These are phyloP conservation scores for Raphanus raphanistrum DNA, from an alignment of 345 rosid species.

Conservation along the genomic window DNA sequence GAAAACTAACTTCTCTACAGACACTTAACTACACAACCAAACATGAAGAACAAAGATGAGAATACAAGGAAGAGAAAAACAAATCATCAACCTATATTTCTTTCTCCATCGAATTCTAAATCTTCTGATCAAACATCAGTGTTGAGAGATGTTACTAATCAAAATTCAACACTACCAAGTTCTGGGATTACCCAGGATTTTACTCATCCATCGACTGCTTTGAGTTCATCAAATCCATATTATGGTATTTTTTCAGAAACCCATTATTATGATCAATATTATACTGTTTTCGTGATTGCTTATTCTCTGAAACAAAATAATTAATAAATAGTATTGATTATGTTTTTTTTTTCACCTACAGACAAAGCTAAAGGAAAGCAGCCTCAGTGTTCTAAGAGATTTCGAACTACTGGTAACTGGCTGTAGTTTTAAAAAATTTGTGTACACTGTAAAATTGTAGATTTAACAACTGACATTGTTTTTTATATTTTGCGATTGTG, in stretches of 20 bases:
- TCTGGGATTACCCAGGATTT: neutral
- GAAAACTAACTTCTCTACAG: neutral
- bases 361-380: neutral
- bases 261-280: neutral
- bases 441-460: no score
- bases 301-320: no score
- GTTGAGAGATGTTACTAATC: neutral
- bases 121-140: neutral
- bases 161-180: neutral
- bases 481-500: neutral
- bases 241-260: neutral
- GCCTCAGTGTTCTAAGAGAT: neutral
- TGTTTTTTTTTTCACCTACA: neutral
- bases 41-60: neutral
- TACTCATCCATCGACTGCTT: no score
- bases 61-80: neutral
- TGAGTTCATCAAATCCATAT: no score
- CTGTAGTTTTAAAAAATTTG: no score
- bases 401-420: neutral
- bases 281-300: neutral
- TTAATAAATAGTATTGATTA: neutral
- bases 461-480: neutral
- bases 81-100: neutral
- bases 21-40: neutral
- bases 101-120: neutral